Percentiles rank a stretch among this genome's conserved stretches.
These are phyloP conservation scores for Amanita muscaria DNA, from an alignment of 768 basidiomycete species.

Conservation along the genomic window DNA sequence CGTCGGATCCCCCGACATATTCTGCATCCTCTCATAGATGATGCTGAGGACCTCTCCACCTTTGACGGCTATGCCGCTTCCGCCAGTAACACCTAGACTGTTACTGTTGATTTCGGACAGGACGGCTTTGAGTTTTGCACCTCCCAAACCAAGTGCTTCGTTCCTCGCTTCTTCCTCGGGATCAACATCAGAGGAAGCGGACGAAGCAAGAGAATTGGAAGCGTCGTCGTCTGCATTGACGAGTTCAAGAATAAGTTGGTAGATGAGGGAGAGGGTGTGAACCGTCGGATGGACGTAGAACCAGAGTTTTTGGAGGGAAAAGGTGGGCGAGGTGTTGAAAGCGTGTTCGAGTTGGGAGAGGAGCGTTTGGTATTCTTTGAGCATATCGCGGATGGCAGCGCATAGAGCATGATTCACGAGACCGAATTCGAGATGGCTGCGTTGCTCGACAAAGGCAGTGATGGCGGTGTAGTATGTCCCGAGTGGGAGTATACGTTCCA, in stretches of 20 bases:
- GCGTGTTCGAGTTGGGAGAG: slow-evolving; percentile 92
- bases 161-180: slow-evolving; percentile 76
- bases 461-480: slow-evolving; percentile 94
- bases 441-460: slow-evolving; percentile 79
- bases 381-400: slow-evolving; percentile 87
- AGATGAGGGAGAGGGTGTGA: slow-evolving; percentile 87
- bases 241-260: slow-evolving; percentile 74
- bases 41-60: slow-evolving; percentile 95
- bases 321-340: slow-evolving; percentile 77
- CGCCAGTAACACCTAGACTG: slow-evolving; percentile 36
- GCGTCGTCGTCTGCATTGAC: slow-evolving; percentile 55
- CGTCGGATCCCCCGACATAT: slow-evolving; percentile 89
- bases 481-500: slow-evolving; percentile 83
- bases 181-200: slow-evolving; percentile 39
- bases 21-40: slow-evolving; percentile 79
- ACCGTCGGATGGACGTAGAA: slow-evolving; percentile 94
- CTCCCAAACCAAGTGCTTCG: slow-evolving; percentile 79
- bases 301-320: slow-evolving; percentile 95
- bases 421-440: slow-evolving; percentile 83
- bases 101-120: slow-evolving; percentile 67
- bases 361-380: slow-evolving; percentile 93
- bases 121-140: slow-evolving; percentile 74
- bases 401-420: slow-evolving; percentile 94
- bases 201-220: slow-evolving; percentile 41
- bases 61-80: slow-evolving; percentile 66